Percentiles rank a stretch among this genome's conserved stretches.
Conservation (phyloP, 1,284 basidiomycete genomes). For the Leccinum pallidistipes region DNA sequence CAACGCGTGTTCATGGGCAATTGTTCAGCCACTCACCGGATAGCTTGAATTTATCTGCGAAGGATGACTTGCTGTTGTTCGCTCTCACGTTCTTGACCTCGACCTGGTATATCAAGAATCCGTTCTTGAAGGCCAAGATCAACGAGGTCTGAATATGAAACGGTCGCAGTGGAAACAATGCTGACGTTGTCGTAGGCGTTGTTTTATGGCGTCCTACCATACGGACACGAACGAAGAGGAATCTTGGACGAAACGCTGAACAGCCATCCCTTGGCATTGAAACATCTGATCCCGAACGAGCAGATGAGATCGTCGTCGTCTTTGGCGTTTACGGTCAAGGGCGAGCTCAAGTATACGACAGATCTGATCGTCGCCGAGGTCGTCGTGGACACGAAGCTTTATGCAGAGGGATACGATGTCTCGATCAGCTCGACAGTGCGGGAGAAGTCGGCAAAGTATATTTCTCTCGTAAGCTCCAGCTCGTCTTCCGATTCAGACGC, state of each 20-base stretch:
- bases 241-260: slow-evolving; percentile 84
- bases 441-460: slow-evolving; percentile 33
- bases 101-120: slow-evolving; percentile 98
- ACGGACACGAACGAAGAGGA: slow-evolving; percentile 75
- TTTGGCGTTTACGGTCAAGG: slow-evolving; percentile 55
- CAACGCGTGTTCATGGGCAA: slow-evolving; percentile 12
- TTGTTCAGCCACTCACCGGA: slow-evolving; percentile 68
- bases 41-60: slow-evolving; percentile 79
- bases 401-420: slow-evolving; percentile 69
- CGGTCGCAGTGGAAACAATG: not conserved
- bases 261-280: slow-evolving; percentile 81
- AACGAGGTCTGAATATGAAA: slow-evolving; percentile 65
- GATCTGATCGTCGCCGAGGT: slow-evolving; percentile 73
- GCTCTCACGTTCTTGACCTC: slow-evolving; percentile 91
- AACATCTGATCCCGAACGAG: slow-evolving; percentile 77
- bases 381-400: slow-evolving; percentile 74
- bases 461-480: slow-evolving; percentile 18
- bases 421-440: slow-evolving; percentile 47
- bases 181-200: slow-evolving; percentile 58
- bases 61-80: slow-evolving; percentile 88
- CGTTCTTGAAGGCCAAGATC: slow-evolving; percentile 97
- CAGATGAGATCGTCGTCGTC: slow-evolving; percentile 36
- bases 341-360: slow-evolving; percentile 52
- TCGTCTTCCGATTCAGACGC: not conserved
- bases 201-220: slow-evolving; percentile 80